These are phyloP conservation scores for Glonium stellatum DNA, from an alignment of 495 filamentous ascomycete species.

Conservation along the genomic window DNA sequence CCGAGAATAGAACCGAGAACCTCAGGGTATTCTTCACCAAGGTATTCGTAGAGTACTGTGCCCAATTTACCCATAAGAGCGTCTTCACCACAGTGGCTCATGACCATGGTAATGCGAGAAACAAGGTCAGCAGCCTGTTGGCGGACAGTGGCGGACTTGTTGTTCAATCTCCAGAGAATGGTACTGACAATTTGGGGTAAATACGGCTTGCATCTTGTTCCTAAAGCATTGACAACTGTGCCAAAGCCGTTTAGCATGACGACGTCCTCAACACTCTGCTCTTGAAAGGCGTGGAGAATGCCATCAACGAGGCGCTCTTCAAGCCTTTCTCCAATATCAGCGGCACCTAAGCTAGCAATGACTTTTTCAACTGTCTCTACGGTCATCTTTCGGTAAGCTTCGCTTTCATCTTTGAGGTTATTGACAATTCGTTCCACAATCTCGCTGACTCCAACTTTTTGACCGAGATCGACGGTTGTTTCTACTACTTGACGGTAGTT, in stretches of 20 bases:
- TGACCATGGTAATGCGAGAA: conserved; percentile 92
- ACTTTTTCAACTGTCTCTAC: conserved; percentile 96
- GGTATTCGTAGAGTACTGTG: conserved; percentile 94
- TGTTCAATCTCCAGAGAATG: conserved; percentile 96
- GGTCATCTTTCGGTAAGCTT: conserved; percentile 98
- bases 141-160: conserved; percentile 90
- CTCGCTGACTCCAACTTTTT: conserved; percentile 93
- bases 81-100: conserved; percentile 98
- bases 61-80: conserved; percentile 92
- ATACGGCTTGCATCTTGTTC: conserved; percentile 91
- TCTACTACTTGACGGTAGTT: conserved; percentile 98
- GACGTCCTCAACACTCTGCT: conserved; percentile 94
- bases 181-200: conserved; percentile 93
- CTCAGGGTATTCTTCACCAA: conserved; percentile 98
- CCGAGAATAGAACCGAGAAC: conserved; percentile 95
- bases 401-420: conserved; percentile 96
- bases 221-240: conserved; percentile 92
- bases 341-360: conserved; percentile 83
- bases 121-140: conserved; percentile 97
- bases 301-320: conserved; percentile 94
- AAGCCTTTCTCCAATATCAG: conserved; percentile 84
- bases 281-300: conserved; percentile 95
- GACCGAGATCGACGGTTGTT: conserved; percentile 93
- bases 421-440: conserved; percentile 88
- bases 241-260: conserved; percentile 98